These are phyloP conservation scores for Hygrocybe punicea DNA, from an alignment of 768 basidiomycete species.

Conservation along the genomic window DNA sequence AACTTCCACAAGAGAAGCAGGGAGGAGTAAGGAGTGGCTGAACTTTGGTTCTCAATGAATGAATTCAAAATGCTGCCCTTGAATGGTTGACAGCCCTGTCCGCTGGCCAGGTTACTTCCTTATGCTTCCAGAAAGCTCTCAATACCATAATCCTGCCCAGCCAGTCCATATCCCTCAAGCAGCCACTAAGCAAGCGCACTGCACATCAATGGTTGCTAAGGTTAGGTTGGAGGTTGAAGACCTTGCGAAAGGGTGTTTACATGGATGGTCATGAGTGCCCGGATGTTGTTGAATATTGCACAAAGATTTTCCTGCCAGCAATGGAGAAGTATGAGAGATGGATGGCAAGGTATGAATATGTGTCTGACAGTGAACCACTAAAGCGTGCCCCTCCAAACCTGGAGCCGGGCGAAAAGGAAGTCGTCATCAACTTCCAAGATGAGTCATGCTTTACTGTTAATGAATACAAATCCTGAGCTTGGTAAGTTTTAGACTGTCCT, in stretches of 20 bases:
- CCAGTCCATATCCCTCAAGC: constrained; percentile 8
- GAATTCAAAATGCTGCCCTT: constrained; percentile 4
- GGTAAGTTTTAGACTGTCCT: constrained; percentile 2
- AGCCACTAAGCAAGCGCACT: constrained; percentile 17
- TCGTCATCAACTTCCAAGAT: constrained; percentile 27
- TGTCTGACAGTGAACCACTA: constrained; percentile 6
- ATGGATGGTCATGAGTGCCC: constrained; percentile 35
- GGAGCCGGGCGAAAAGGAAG: background rate
- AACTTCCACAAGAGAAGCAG: constrained; percentile 18
- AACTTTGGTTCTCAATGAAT: constrained; percentile 13
- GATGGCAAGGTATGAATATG: constrained; percentile 7
- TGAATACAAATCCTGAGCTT: constrained; percentile 18
- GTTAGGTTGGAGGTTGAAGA: constrained; percentile 27
- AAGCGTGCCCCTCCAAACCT: background rate
- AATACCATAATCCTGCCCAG: constrained; percentile 15
- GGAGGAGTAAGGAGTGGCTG: constrained; percentile 11
- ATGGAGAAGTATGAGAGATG: constrained; percentile 12
- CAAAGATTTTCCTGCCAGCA: constrained; percentile 21
- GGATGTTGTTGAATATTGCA: constrained; percentile 33
- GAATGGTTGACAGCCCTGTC: constrained; percentile 13
- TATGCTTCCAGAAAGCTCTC: constrained; percentile 10
- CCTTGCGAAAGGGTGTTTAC: constrained; percentile 29
- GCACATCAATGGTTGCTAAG: constrained; percentile 32
- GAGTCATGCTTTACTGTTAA: constrained; percentile 35
- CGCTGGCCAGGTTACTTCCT: constrained; percentile 13